Evolutionary conservation across 2,329 filamentous ascomycete species (phyloP), one percentile per base, ranked within the genome.

Genomic region (Trichoderma sp.): DNA sequence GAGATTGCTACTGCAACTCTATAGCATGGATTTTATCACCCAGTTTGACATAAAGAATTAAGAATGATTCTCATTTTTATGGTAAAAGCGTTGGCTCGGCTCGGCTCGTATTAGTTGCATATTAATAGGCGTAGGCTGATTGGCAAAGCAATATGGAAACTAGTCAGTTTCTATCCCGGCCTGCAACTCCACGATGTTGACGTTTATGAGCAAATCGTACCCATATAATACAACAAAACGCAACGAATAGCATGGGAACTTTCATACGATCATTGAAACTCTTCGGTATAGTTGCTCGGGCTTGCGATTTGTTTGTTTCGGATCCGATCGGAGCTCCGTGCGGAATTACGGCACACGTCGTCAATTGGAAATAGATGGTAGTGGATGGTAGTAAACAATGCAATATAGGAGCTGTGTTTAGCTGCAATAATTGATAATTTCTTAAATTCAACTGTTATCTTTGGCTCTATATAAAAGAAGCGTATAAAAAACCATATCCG

Each of bases 261-360:
- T 4, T 49, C n/a, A 13, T 1, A 10, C n/a, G 4, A 24, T 11
- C 8, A 33, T 27, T 47, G 16, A 29, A 43, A 21, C 14, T 24
- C 0, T 21, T 49, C 31, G 19, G 19, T 29, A 7, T 8, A 19
- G 4, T 49, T 16, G 47, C 43, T 35, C 43, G 29, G 31, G 21
- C 11, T 27, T 62, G 10, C 43, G 40, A 8, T 35, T 49, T 35
- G 4, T 14, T 14, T n/a, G 47, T 24, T 19, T 53, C 60, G 60
- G 60, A 40, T 55, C 60, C 60, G 60, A 53, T 53, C 60, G 60
- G 60, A 63, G 31, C 8, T 53, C 60, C 60, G 60, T 40, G 37
- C 61, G 47, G 49, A 64, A 5, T 27, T 53, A 29, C 47, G 49
- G 5, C 3, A 35, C 5, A 10, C 8, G n/a, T 62, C 8, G 14